Evolutionary conservation across 2,329 filamentous ascomycete species (phyloP).

Genomic region (Pyrenochaeta sp.): DNA sequence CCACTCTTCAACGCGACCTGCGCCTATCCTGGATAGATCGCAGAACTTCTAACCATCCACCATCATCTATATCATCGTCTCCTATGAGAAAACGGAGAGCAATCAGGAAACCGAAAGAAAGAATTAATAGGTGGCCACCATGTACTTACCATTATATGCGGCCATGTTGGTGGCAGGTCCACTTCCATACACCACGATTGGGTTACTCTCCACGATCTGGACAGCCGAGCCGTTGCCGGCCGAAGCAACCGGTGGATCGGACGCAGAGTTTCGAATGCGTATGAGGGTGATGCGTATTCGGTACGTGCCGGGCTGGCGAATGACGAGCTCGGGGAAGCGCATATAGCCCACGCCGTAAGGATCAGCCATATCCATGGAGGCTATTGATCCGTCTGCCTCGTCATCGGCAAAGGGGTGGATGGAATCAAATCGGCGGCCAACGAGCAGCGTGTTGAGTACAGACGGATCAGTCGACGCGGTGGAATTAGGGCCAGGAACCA

Average conservation of each 20-base stretch:
- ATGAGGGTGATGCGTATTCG: conserved; percentile 48
- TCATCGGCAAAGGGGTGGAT: conserved; percentile 48
- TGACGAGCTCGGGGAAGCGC: conserved; percentile 45
- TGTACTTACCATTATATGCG: conserved; percentile 43
- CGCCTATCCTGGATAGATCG: conserved; percentile 34
- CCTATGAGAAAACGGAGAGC: conserved; percentile 27
- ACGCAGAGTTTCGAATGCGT: conserved; percentile 37
- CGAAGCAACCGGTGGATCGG: conserved; percentile 33
- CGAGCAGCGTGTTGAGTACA: conserved; percentile 39
- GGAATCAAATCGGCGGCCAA: conserved; percentile 42
- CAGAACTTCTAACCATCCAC: conserved; percentile 40
- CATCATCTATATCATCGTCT: conserved; percentile 37
- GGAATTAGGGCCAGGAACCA: conserved; percentile 39
- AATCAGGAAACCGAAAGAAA: conserved; percentile 40
- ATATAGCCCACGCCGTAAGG: conserved; percentile 47
- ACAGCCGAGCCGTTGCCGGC: conserved; percentile 37
- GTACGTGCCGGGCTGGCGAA: conserved; percentile 47
- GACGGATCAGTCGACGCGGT: conserved; percentile 35
- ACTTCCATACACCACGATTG: conserved; percentile 38
- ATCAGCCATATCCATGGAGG: conserved; percentile 47
- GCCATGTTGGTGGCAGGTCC: conserved; percentile 25
- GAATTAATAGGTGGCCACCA: conserved; percentile 38
- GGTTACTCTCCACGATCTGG: conserved; percentile 45
- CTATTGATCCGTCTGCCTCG: conserved; percentile 44
- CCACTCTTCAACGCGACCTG: conserved; percentile 22